phyloP scores from a whole-genome alignment of 495 filamentous ascomycete genomes.

The Neurospora sp. region DNA sequence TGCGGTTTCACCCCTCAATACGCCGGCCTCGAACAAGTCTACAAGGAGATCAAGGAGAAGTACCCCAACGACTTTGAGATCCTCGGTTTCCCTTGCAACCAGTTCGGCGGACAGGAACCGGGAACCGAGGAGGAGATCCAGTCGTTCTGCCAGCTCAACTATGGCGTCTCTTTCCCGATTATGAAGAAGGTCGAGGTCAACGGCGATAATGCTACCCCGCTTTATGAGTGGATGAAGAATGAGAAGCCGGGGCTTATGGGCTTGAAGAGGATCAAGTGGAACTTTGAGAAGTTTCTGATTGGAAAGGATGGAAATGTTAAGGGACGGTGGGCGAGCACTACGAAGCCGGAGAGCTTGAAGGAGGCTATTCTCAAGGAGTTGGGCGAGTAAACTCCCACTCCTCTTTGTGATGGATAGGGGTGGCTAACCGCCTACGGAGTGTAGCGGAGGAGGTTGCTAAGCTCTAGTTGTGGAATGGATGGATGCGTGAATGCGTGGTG shows the following conservation, averaged over 20 bases:
- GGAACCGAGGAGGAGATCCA: constrained; percentile 85
- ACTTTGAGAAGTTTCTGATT: constrained; percentile 95
- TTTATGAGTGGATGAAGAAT: constrained; percentile 84
- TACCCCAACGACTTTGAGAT: constrained; percentile 71
- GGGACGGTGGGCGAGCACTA: constrained; percentile 69
- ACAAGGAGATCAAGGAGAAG: constrained; percentile 60
- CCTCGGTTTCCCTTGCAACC: constrained; percentile 97
- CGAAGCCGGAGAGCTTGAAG: constrained; percentile 76
- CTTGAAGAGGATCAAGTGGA: constrained; percentile 88
- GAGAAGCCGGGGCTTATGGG: constrained; percentile 76
- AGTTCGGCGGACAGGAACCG: constrained; percentile 87
- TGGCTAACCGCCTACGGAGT: background rate
- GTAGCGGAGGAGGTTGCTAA: background rate
- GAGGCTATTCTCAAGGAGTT: constrained; percentile 64
- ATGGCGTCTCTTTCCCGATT: constrained; percentile 88
- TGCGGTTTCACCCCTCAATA: constrained; percentile 99
- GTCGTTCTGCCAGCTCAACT: constrained; percentile 86
- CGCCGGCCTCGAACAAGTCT: constrained; percentile 78
- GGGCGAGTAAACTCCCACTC: constrained; percentile 10
- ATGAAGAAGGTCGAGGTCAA: constrained; percentile 91
- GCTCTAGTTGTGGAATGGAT: background rate
- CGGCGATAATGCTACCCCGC: constrained; percentile 65
- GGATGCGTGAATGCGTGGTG: background rate
- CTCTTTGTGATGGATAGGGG: background rate
- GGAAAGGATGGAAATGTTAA: constrained; percentile 77